Percentiles rank a stretch among this genome's conserved stretches.
phyloP scores from a whole-genome alignment of 306 rosid species.

The Betula pendula region DNA sequence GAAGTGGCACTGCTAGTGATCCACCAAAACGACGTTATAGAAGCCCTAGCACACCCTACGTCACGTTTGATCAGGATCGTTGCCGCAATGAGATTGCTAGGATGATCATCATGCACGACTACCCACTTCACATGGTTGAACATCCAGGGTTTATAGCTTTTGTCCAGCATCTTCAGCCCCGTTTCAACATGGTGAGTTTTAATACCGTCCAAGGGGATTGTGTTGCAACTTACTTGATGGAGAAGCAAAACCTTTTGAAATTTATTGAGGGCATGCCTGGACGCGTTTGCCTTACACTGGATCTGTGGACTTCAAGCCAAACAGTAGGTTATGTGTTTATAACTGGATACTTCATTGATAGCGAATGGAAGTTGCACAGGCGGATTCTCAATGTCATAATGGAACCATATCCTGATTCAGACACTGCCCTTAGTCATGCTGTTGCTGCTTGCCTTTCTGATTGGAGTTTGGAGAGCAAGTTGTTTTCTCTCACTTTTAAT shows the following conservation, averaged over 20 bases:
- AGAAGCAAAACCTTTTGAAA: conserved; percentile 66
- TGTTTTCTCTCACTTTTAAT: conserved; percentile 75
- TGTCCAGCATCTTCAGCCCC: conserved; percentile 89
- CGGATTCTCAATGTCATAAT: conserved; percentile 88
- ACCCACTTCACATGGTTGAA: conserved; percentile 97
- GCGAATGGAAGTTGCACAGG: conserved; percentile 84
- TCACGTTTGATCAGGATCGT: conserved; percentile 72
- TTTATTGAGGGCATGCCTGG: conserved; percentile 75
- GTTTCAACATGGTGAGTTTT: conserved; percentile 83
- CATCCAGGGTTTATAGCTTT: conserved; percentile 89
- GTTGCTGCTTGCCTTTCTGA: conserved; percentile 89
- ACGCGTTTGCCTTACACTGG: conserved; percentile 84
- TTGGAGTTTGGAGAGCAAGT: conserved; percentile 75
- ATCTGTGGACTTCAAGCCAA: conserved; percentile 74
- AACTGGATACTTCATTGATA: conserved; percentile 83
- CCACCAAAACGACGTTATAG: conserved; percentile 77
- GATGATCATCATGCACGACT: conserved; percentile 97
- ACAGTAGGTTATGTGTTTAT: conserved; percentile 89
- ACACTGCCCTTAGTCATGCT: conserved; percentile 73
- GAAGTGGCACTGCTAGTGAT: conserved; percentile 41
- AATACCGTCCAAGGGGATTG: conserved; percentile 95
- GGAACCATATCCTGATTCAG: conserved; percentile 93
- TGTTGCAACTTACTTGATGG: conserved; percentile 79
- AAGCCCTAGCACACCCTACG: conserved; percentile 60
- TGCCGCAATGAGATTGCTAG: conserved; percentile 91